Base-by-base conservation (phyloP, 2,329 filamentous ascomycete genomes). In the Trichoderma cornu-damae region DNA sequence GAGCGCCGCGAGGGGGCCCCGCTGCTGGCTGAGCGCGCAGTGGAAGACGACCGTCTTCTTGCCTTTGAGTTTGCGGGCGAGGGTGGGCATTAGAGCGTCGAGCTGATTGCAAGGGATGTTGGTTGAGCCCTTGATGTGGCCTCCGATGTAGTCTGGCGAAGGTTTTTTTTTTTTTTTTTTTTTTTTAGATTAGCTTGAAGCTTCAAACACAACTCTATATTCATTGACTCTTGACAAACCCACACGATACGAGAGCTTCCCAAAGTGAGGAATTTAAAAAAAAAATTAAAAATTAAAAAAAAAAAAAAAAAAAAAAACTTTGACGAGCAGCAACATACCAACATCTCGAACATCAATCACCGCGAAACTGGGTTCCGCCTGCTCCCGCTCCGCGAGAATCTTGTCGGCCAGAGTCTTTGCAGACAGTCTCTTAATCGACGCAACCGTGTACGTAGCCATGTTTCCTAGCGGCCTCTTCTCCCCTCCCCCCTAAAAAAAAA, bases 31-130 rank as follows among this genome's bases (percentile, higher is more conserved):
- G 56, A 97, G 77, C 16, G 89, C 88, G 73, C 94, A 99, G 75
- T 99, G 94, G 72, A 99, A 99, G 1, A 99, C 83, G 12, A 99
- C 90, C 9, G 81, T 87, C 57, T 94, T 83, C 71, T 90, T 91
- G 68, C 87, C 84, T 62, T 84, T 77, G 47, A 96, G 81, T 42
- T 81, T 85, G 57, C 90, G 84, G 11, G 96, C 79, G n/a, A 99
- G 83, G 61, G 91, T 89, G 0, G 92, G 88, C 71, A 94, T 83
- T 63, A 81, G 84, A 68, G 83, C 82, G 66, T 96, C 89, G 48
- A 97, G 81, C 16, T 84, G 82, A 44, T 74, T 75, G 50, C 83
- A 88, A 0, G 94, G 91, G 11, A 90, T 80, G 78, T 96, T 89
- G 51, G 80, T 83, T 32, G 86, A 88, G 59, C 84, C 83, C 59